These are phyloP conservation scores for Botryotinia globosa DNA, from an alignment of 2,329 filamentous ascomycete species.

Conservation along the genomic window DNA sequence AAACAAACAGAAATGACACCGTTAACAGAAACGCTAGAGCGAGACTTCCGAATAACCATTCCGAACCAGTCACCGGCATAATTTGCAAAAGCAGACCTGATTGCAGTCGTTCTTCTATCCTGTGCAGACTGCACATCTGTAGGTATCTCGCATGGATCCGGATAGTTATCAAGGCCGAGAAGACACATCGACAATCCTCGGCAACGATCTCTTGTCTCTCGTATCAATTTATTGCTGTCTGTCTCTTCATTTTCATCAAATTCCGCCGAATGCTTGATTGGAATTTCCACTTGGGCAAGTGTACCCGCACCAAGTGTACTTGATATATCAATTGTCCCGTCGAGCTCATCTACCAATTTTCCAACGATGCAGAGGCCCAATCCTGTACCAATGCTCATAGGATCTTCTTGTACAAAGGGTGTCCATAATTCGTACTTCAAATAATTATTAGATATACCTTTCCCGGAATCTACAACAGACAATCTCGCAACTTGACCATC, in stretches of 20 bases:
- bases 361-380: conserved; percentile 62
- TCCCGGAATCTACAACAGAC: conserved; percentile 59
- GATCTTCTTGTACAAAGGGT: conserved; percentile 61
- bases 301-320: conserved; percentile 54
- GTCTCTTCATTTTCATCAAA: neutral
- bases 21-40: conserved; percentile 6
- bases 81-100: conserved; percentile 24
- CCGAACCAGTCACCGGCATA: conserved; percentile 30
- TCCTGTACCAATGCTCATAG: conserved; percentile 57
- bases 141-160: conserved; percentile 21
- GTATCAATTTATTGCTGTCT: conserved; percentile 13
- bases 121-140: conserved; percentile 23
- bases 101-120: conserved; percentile 21
- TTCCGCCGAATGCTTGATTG: conserved; percentile 25
- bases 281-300: conserved; percentile 49
- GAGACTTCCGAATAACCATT: conserved; percentile 24
- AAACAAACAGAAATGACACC: conserved; percentile 25
- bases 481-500: conserved; percentile 32
- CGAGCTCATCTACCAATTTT: conserved; percentile 56
- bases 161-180: conserved; percentile 27
- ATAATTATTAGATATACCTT: conserved; percentile 59
- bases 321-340: conserved; percentile 57
- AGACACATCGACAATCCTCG: conserved; percentile 26
- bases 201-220: conserved; percentile 21
- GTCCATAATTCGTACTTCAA: conserved; percentile 56